A percentile compares a stretch with the other conserved stretches of the same genome.
phyloP scores from a whole-genome alignment of 306 rosid genomes.

The Ormosia emarginata region DNA sequence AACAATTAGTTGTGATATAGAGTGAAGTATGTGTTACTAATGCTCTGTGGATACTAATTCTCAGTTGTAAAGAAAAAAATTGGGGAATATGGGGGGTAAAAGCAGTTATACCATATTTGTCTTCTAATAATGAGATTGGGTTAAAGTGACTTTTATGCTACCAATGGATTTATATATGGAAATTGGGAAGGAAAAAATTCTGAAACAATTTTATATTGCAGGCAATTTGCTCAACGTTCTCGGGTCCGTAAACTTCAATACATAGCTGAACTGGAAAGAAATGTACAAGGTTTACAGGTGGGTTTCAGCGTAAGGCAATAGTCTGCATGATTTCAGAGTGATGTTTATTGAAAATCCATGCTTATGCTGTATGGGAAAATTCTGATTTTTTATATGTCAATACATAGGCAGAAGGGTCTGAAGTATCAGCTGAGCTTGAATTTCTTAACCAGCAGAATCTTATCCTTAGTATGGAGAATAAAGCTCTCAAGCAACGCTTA shows the following conservation, averaged over 20 bases:
- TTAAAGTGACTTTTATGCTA: neutral
- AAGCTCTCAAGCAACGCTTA: constrained; percentile 92
- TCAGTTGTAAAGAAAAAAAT: neutral
- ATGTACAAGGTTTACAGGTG: constrained; percentile 92
- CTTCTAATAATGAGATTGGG: neutral
- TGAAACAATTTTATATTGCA: constrained; percentile 41
- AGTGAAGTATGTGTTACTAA: constrained; percentile 12
- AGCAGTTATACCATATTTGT: neutral
- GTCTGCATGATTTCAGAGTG: neutral
- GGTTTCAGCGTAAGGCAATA: constrained; percentile 29
- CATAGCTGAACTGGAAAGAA: constrained; percentile 96
- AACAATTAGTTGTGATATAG: neutral
- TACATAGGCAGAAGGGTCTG: constrained; percentile 88
- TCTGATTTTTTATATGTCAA: constrained; percentile 24
- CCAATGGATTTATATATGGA: neutral
- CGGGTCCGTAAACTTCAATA: constrained; percentile 97
- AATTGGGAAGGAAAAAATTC: neutral
- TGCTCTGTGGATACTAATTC: neutral
- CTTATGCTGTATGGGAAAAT: neutral
- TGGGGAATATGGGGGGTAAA: neutral
- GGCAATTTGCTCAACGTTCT: constrained; percentile 99
- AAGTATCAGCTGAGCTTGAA: constrained; percentile 89
- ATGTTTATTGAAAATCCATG: neutral
- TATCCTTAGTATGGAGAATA: constrained; percentile 93
- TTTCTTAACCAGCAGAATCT: constrained; percentile 94